Conservation (phyloP, 208 protist genomes). For the Trypanosomatidae sp. region DNA sequence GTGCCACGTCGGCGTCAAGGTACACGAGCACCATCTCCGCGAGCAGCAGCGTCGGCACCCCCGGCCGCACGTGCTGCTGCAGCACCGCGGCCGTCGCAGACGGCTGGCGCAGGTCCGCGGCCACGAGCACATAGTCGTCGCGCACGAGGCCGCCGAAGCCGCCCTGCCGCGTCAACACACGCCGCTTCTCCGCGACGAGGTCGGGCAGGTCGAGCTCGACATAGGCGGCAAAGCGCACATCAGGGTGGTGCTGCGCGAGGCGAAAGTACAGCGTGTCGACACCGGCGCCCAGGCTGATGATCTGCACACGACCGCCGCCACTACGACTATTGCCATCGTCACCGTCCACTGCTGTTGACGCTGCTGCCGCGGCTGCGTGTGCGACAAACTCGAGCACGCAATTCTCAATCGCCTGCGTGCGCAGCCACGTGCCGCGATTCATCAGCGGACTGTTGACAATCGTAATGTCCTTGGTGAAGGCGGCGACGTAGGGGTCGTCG, state of each 20-base stretch:
- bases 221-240: conserved; percentile 41
- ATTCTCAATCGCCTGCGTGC: conserved; percentile 71
- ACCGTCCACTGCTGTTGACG: conserved; percentile 5
- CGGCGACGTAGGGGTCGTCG: conserved; percentile 71
- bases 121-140: conserved; percentile 35
- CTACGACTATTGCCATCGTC: too few species aligned
- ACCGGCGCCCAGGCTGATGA: conserved; percentile 79
- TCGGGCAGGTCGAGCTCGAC: conserved; percentile 79
- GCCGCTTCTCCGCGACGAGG: conserved; percentile 58
- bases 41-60: conserved; percentile 61
- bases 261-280: conserved; percentile 88
- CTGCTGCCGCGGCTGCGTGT: conserved; percentile 2
- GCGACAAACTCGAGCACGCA: conserved; percentile 43
- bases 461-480: conserved; percentile 68
- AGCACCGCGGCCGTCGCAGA: conserved; percentile 24
- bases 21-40: conserved; percentile 89
- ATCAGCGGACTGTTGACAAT: conserved; percentile 86
- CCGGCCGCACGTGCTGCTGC: conserved; percentile 18
- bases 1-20: conserved; percentile 47
- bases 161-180: conserved; percentile 30
- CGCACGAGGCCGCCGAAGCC: conserved; percentile 15
- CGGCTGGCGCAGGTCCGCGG: conserved; percentile 46
- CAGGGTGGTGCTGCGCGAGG: conserved; percentile 29
- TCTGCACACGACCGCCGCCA: conserved; percentile 77
- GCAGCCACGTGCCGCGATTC: conserved; percentile 86